Base-by-base conservation (phyloP, 495 filamentous ascomycete genomes). In the Copromyces sp. region DNA sequence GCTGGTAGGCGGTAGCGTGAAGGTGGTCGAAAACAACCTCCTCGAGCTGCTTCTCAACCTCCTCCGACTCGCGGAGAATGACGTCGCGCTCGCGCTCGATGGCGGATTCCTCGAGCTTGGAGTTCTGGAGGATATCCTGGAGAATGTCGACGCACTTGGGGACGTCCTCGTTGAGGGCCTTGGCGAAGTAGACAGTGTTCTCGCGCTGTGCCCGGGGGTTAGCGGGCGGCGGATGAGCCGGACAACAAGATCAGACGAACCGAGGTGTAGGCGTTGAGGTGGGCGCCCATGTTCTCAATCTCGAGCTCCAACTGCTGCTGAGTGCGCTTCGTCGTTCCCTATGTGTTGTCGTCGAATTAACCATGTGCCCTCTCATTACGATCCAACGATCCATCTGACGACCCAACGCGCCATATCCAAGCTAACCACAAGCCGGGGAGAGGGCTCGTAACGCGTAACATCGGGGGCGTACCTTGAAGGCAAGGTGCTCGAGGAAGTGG, bases 11-110 rank as follows among this genome's bases (percentile, higher is more conserved):
- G 70, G 95, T 98, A 80, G 95, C 96, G 84, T 99, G 95, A 17
- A 99, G 89, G 84, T 99, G 95, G 85, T 99, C 95, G 80, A 99
- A 99, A 39, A 99, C 96, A 77, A 99, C 95, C 83, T 99, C 95
- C 85, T 99, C 95, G 24, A 98, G 86, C 86, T 98, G 94, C 89
- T 98, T 98, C 87, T 98, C 96, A 78, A 99, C 95, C 87, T 99
- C 95, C 86, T 99, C 96, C 77, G 97, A 93, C 86, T 99, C 95
- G 77, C 95, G 92, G 75, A 99, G 89, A 80, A 99, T 99, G 78
- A 99, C 95, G 81, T 97, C 94, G 76, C 95, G 90, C 85, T 99
- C 95, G 59, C 95, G 91, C 86, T 99, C 94, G 77, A 99, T 98
- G 75, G 95, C 94, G 75, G 85, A 82, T 74, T 89, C 83, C 83